Evolutionary conservation across 2,329 filamentous ascomycete species (phyloP), one percentile per base, ranked within the genome.

Genomic region (Alternaria burnsii): DNA sequence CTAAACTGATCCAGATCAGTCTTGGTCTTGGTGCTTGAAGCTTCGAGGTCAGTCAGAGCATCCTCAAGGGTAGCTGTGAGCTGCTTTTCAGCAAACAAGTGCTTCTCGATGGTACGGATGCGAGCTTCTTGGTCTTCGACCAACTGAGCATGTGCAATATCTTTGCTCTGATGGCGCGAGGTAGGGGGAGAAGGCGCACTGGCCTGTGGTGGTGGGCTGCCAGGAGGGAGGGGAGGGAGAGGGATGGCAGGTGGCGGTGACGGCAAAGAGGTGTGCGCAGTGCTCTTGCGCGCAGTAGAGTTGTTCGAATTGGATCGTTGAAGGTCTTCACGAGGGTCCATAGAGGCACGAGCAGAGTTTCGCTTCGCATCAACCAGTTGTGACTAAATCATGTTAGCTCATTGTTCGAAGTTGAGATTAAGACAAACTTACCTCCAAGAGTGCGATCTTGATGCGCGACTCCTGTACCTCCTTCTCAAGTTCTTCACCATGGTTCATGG

Each of bases 201-300:
- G 81, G 87, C 65, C 79, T 85, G 81, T 69, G 67, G 70, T 30
- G 78, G 67, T 68, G 75, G 61, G 66, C 81, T 67, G 82, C 84
- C 54, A 43, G 69, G 70, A 4, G 95, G 95, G 18, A 99, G 85
- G 40, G 95, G 95, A 3, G 95, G 95, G 34, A 99, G 87, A n/a
- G 95, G 95, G 70, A 98, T 97, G 0, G 93, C 93, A 0, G 95
- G 95, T 5, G 95, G 95, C 28, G 95, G 95, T 1, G 95, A 98
- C 2, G 95, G 95, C 11, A 98, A 83, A 3, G 93, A 95, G 12
- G 88, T 86, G 47, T 94, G 90, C 0, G 93, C 95, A 24, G 88
- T 84, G 72, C 91, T 95, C 85, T 97, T 97, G 75, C 92, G 91
- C 43, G 95, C 86, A 67, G 90, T 91, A 14, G 91, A 91, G 44